Conservation (phyloP, 306 rosid species). For the Trifolium dubium region DNA sequence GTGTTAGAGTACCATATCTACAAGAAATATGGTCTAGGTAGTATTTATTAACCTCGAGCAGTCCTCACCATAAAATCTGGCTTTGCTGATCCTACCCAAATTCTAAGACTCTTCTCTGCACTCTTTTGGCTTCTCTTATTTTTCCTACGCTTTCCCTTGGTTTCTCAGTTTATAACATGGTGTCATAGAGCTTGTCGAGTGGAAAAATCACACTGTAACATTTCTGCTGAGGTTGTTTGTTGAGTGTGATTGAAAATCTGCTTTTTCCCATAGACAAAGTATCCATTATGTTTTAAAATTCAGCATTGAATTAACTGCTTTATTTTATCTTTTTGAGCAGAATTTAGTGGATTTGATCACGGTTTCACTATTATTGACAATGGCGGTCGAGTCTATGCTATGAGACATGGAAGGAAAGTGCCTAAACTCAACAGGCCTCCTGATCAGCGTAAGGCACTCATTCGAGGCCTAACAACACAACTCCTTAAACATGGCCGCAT, state of each 20-base stretch:
- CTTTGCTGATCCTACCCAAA: not conserved
- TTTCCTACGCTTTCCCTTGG: not conserved
- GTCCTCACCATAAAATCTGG: not conserved
- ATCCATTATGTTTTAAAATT: conserved; percentile 27
- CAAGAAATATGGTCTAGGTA: not conserved
- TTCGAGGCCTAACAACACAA: conserved; percentile 93
- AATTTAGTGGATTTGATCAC: conserved; percentile 52
- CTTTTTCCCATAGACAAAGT: conserved; percentile 7
- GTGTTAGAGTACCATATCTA: not conserved
- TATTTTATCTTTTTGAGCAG: conserved; percentile 51
- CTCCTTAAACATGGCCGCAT: conserved; percentile 93
- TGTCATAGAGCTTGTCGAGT: not conserved
- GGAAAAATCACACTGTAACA: not conserved
- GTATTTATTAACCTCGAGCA: not conserved
- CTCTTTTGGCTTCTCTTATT: not conserved
- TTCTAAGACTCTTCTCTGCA: not conserved
- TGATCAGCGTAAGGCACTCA: conserved; percentile 86
- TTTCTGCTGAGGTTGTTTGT: conserved; percentile 33
- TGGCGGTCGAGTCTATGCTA: conserved; percentile 76
- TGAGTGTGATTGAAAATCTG: conserved; percentile 6
- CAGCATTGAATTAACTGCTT: conserved; percentile 25
- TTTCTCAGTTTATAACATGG: not conserved
- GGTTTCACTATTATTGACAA: conserved; percentile 61
- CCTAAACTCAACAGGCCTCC: conserved; percentile 98
- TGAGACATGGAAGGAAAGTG: conserved; percentile 91